These are phyloP conservation scores for Aspergillus sp. DNA, from an alignment of 2,329 filamentous ascomycete genomes.

Conservation along the genomic window DNA sequence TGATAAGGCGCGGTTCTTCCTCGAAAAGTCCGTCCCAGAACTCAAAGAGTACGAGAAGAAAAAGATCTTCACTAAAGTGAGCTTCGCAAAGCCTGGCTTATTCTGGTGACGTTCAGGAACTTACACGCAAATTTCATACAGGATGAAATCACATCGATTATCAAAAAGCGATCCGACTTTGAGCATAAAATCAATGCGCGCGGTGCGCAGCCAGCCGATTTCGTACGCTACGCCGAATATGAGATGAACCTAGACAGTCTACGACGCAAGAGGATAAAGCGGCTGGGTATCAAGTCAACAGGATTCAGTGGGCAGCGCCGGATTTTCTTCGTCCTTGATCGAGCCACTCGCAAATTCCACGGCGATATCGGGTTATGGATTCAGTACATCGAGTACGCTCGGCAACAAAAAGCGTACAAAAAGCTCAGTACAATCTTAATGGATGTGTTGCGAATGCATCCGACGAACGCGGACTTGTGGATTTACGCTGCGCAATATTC, in stretches of 20 bases:
- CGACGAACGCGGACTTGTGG: slow-evolving; percentile 81
- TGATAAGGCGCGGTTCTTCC: slow-evolving; percentile 92
- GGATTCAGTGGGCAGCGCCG: slow-evolving; percentile 74
- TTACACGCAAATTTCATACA: slow-evolving; percentile 37
- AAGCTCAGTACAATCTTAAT: slow-evolving; percentile 62
- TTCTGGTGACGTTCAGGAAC: slow-evolving; percentile 3
- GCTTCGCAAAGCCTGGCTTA: slow-evolving; percentile 15
- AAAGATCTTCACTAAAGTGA: slow-evolving; percentile 79
- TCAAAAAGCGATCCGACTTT: slow-evolving; percentile 86
- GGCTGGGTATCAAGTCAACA: slow-evolving; percentile 72
- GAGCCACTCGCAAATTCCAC: slow-evolving; percentile 79
- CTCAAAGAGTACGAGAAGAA: slow-evolving; percentile 90
- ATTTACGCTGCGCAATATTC: slow-evolving; percentile 75
- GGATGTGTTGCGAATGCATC: slow-evolving; percentile 78
- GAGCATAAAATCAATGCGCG: slow-evolving; percentile 87
- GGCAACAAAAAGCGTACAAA: slow-evolving; percentile 63
- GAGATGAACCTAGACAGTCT: slow-evolving; percentile 70
- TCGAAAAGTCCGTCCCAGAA: slow-evolving; percentile 89
- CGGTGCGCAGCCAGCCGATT: slow-evolving; percentile 74
- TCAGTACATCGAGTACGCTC: slow-evolving; percentile 82
- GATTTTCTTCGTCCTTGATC: slow-evolving; percentile 85
- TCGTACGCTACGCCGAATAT: slow-evolving; percentile 76
- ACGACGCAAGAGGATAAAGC: slow-evolving; percentile 77
- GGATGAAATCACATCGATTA: slow-evolving; percentile 87
- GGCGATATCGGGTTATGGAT: slow-evolving; percentile 82